These are phyloP conservation scores for Thermomyces lanuginosus DNA, from an alignment of 2,329 filamentous ascomycete genomes.

Conservation along the genomic window DNA sequence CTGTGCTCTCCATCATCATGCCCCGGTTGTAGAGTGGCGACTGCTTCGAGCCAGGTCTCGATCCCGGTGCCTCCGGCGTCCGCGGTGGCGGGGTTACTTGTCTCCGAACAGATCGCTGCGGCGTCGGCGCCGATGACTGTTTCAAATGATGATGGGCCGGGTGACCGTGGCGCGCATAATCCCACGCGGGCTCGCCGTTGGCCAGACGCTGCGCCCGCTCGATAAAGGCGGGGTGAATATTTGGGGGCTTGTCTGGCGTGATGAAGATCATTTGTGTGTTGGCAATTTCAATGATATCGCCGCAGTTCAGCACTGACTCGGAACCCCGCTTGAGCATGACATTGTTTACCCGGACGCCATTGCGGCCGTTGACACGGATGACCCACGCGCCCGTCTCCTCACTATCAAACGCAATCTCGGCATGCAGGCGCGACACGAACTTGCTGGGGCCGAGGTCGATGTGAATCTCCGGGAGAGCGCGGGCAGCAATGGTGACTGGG, in stretches of 20 bases:
- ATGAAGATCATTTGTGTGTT: slow-evolving; percentile 98
- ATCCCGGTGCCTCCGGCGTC: slow-evolving; percentile 24
- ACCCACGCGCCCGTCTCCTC: slow-evolving; percentile 54
- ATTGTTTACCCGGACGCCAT: slow-evolving; percentile 75
- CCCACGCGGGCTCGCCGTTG: slow-evolving; percentile 26
- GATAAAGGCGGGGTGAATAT: slow-evolving; percentile 52
- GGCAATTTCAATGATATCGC: slow-evolving; percentile 79
- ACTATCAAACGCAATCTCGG: slow-evolving; percentile 57
- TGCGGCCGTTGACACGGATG: slow-evolving; percentile 74
- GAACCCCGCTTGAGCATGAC: slow-evolving; percentile 49
- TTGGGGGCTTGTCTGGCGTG: slow-evolving; percentile 58
- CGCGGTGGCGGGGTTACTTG: slow-evolving; percentile 26
- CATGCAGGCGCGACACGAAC: slow-evolving; percentile 62
- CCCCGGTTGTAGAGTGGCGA: slow-evolving; percentile 34
- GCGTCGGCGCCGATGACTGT: slow-evolving; percentile 26
- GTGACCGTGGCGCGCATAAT: slow-evolving; percentile 24
- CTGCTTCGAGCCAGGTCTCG: slow-evolving; percentile 27
- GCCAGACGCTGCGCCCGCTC: slow-evolving; percentile 43
- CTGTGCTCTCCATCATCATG: slow-evolving; percentile 38
- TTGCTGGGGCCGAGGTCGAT: slow-evolving; percentile 81
- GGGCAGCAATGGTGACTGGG: slow-evolving; percentile 28
- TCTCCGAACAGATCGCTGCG: slow-evolving; percentile 26
- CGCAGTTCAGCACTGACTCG: slow-evolving; percentile 55
- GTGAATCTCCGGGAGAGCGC: slow-evolving; percentile 43
- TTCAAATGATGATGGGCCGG: slow-evolving; percentile 10